Conservation (phyloP, 768 basidiomycete genomes). For the Fistulinella prunicolor region DNA sequence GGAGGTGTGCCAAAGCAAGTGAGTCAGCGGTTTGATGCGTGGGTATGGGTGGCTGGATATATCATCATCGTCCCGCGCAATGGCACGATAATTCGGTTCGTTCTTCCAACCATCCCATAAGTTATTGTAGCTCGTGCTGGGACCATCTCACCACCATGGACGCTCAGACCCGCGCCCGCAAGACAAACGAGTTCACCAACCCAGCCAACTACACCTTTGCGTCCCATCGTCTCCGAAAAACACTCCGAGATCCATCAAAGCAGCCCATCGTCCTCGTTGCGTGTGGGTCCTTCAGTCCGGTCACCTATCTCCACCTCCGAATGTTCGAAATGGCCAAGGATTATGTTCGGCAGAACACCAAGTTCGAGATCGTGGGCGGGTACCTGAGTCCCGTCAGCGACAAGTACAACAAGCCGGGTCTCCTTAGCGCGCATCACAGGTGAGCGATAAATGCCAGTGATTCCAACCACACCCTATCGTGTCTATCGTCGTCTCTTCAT, state of each 20-base stretch:
- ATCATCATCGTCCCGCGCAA: constrained; percentile 1
- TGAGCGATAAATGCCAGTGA: constrained; percentile 41
- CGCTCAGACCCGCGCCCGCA: constrained; percentile 17
- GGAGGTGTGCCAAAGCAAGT: background rate
- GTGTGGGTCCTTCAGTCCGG: constrained; percentile 96
- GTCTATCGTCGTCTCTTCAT: background rate
- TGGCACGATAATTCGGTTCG: too few relatives aligned
- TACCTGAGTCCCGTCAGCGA: constrained; percentile 97
- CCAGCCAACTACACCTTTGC: constrained; percentile 69
- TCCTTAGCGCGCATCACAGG: constrained; percentile 87
- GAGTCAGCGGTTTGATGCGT: constrained; percentile 10
- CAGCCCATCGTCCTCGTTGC: constrained; percentile 93
- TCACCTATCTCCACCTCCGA: constrained; percentile 95
- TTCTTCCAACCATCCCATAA: background rate
- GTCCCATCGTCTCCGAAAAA: constrained; percentile 56
- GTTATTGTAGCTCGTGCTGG: constrained; percentile 8
- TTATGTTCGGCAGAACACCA: constrained; percentile 86
- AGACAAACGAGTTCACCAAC: constrained; percentile 46
- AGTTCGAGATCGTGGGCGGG: constrained; percentile 92
- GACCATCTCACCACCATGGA: constrained; percentile 25
- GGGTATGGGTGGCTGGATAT: constrained; percentile 23
- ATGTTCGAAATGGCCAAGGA: constrained; percentile 99
- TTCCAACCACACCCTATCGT: background rate
- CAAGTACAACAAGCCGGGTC: constrained; percentile 93
- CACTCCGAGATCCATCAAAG: constrained; percentile 60